Evolutionary conservation across 2,329 filamentous ascomycete species (phyloP).

Genomic region (Ceratocystis lukuohia): DNA sequence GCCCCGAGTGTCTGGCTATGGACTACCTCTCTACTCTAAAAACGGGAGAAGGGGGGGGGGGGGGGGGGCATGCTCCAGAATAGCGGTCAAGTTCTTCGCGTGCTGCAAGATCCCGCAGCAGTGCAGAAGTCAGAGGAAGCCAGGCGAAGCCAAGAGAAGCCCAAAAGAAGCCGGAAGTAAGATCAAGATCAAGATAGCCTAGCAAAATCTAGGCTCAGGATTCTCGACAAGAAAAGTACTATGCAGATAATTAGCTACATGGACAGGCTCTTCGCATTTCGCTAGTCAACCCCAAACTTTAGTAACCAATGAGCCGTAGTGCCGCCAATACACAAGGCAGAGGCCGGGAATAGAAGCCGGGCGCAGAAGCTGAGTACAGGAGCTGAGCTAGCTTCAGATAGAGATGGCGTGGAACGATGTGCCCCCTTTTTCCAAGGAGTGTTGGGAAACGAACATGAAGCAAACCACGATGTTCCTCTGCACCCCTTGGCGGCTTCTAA

Average conservation of each 20-base stretch:
- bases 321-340: neutral
- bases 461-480: neutral
- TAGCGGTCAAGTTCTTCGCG: neutral
- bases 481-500: neutral
- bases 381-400: neutral
- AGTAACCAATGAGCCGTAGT: neutral
- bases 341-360: too few relatives aligned
- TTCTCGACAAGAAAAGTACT: neutral
- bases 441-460: neutral
- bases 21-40: neutral
- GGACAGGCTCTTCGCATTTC: neutral
- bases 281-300: neutral
- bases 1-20: neutral
- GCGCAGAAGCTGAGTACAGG: too few relatives aligned
- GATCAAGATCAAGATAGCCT: neutral
- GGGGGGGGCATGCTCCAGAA: neutral
- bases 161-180: neutral
- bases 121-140: neutral
- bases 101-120: neutral
- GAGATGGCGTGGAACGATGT: neutral
- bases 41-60: neutral
- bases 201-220: neutral
- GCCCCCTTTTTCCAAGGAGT: neutral
- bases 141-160: neutral
- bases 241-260: neutral